These are phyloP conservation scores for Phoma sp. DNA, from an alignment of 2,329 filamentous ascomycete genomes.

Conservation along the genomic window DNA sequence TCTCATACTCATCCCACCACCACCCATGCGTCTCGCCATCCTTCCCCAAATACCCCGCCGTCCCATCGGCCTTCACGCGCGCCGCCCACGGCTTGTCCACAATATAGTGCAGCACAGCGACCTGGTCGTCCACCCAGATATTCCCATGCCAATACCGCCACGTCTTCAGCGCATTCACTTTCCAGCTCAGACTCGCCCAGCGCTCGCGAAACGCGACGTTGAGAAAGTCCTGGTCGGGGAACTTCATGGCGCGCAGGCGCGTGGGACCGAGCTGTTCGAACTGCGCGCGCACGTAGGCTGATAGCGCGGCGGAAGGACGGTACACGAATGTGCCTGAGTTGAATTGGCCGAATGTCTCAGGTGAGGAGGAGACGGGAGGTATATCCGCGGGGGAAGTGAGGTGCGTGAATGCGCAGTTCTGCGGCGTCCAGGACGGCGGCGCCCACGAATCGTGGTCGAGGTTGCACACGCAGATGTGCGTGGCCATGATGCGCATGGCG, in stretches of 20 bases:
- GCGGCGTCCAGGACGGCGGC: slow-evolving; percentile 55
- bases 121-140: slow-evolving; percentile 59
- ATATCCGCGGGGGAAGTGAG: slow-evolving; percentile 44
- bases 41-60: slow-evolving; percentile 57
- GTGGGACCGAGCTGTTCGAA: slow-evolving; percentile 49
- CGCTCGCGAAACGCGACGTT: slow-evolving; percentile 56
- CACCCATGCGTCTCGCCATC: slow-evolving; percentile 61
- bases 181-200: slow-evolving; percentile 58
- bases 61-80: slow-evolving; percentile 51
- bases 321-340: slow-evolving; percentile 63
- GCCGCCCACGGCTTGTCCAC: slow-evolving; percentile 64
- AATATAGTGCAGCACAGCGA: slow-evolving; percentile 61
- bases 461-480: slow-evolving; percentile 62
- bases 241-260: slow-evolving; percentile 55
- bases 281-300: slow-evolving; percentile 50
- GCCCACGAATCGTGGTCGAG: slow-evolving; percentile 60
- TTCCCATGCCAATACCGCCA: slow-evolving; percentile 61
- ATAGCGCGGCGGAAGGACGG: slow-evolving; percentile 50
- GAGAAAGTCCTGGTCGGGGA: slow-evolving; percentile 63
- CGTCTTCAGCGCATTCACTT: slow-evolving; percentile 63
- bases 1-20: slow-evolving; percentile 60
- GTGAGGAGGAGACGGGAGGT: slow-evolving; percentile 40
- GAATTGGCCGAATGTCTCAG: slow-evolving; percentile 55
- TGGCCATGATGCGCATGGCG: slow-evolving; percentile 54
- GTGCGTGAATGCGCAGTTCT: slow-evolving; percentile 59